Base-by-base conservation (phyloP, 2,329 filamentous ascomycete genomes). In the Penicillium brevicompactum region DNA sequence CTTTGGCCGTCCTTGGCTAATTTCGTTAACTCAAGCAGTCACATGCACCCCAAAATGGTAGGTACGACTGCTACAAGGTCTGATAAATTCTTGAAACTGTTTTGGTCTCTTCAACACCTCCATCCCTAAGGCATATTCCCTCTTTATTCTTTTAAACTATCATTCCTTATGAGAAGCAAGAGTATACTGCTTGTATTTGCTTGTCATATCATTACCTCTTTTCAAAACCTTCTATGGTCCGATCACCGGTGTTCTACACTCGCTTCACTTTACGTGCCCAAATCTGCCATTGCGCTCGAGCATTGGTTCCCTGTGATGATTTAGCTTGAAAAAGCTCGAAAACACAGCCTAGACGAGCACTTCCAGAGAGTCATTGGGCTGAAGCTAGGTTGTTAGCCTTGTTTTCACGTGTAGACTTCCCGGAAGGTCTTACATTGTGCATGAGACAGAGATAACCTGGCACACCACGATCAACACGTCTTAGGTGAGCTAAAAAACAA, bases 81-180 rank as follows among this genome's bases (percentile, higher is more conserved):
- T 30, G 11, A 37, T 49, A 53, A 31, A 51, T 54, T 22, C 38
- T 41, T 21, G 1, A 22, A 40, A 7, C 11, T 21, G 5, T n/a
- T 21, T 34, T 32, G 30, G 24, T 41, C 27, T 54, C 24, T 37
- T 37, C 34, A 34, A 4, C 31, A 37, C 34, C 27, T 49, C 45
- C 32, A 53, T 49, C 53, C 46, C 56, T 56, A 53, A 52, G 22
- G 24, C 46, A 22, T 27, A 27, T 13, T 50, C 37, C 2, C 37
- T n/a, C 27, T 34, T 48, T 53, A 50, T 55, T 31, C 42, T 52
- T 51, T 18, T 46, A 27, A 41, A 11, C 18, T 42, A 55, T 40
- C 22, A 31, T 51, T 41, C 43, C 22, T 27, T 30, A 48, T 38
- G 42, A 11, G n/a, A 16, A 30, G 21, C 11, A n/a, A 21, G 4